Conservation (phyloP, 2,329 filamentous ascomycete genomes). For the Eutypella sp. region DNA sequence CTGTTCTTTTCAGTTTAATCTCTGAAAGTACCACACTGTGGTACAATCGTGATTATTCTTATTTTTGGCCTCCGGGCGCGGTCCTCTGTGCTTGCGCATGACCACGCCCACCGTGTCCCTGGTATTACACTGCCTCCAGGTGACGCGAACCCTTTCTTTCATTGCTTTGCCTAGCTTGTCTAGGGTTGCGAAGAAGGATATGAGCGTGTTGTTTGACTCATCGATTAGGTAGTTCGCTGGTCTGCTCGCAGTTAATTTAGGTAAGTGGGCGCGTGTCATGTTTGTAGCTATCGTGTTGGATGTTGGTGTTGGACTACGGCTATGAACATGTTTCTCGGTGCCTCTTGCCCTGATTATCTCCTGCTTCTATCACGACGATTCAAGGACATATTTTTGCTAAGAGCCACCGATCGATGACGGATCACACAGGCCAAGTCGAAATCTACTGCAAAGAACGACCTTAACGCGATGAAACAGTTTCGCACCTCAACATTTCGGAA, state of each 20-base stretch:
- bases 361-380: no score
- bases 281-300: no score
- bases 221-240: no score
- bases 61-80: constrained; percentile 57
- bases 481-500: no score
- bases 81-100: constrained; percentile 67
- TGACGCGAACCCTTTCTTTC: constrained; percentile 61
- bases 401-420: not conserved
- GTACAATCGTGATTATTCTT: constrained; percentile 69
- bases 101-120: constrained; percentile 60
- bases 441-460: no score
- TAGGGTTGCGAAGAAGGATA: constrained; percentile 50
- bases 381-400: no score
- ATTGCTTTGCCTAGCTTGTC: constrained; percentile 48
- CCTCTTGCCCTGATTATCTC: no score
- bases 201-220: not conserved
- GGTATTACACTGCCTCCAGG: constrained; percentile 67
- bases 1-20: constrained; percentile 95
- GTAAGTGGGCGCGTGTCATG: no score
- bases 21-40: constrained; percentile 70
- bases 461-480: no score
- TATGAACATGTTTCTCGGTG: no score
- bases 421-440: not conserved
- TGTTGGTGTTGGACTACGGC: no score
- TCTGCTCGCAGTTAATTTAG: no score